Conservation (phyloP, 2,329 filamentous ascomycete genomes). For the Fusarium goolgardi region DNA sequence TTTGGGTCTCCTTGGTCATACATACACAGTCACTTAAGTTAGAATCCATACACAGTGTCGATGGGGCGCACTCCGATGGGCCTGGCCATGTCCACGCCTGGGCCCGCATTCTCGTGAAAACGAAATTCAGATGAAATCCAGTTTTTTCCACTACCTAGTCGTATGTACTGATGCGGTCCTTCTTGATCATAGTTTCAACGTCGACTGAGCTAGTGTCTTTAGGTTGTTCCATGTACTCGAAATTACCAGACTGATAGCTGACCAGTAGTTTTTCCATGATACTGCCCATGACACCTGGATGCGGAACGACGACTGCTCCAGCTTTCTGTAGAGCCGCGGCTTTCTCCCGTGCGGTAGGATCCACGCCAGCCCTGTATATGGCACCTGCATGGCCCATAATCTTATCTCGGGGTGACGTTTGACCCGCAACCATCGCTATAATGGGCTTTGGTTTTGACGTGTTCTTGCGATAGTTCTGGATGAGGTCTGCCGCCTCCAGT, state of each 20-base stretch:
- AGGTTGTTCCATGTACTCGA: neutral
- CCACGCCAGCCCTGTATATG: constrained; percentile 54
- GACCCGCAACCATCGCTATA: constrained; percentile 73
- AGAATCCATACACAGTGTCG: no score
- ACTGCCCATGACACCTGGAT: constrained; percentile 54
- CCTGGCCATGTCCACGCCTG: no score
- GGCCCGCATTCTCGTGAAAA: no score
- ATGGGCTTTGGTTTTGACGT: constrained; percentile 71
- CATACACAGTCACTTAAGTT: no score
- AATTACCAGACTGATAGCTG: neutral
- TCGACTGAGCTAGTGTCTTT: neutral
- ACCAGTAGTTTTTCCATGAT: constrained; percentile 51
- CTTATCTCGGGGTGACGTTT: constrained; percentile 68
- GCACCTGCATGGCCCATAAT: constrained; percentile 82
- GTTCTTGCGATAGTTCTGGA: constrained; percentile 68
- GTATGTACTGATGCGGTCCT: neutral
- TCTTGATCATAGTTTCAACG: neutral
- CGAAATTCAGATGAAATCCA: no score
- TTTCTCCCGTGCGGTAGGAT: constrained; percentile 51
- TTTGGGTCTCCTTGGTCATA: no score
- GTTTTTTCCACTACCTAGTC: neutral
- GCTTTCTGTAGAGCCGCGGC: constrained; percentile 51
- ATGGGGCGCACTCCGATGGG: no score
- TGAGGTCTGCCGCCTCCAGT: constrained; percentile 77
- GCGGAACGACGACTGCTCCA: constrained; percentile 53